phyloP scores from a whole-genome alignment of 768 basidiomycete genomes.

The Tulasnella sp. region DNA sequence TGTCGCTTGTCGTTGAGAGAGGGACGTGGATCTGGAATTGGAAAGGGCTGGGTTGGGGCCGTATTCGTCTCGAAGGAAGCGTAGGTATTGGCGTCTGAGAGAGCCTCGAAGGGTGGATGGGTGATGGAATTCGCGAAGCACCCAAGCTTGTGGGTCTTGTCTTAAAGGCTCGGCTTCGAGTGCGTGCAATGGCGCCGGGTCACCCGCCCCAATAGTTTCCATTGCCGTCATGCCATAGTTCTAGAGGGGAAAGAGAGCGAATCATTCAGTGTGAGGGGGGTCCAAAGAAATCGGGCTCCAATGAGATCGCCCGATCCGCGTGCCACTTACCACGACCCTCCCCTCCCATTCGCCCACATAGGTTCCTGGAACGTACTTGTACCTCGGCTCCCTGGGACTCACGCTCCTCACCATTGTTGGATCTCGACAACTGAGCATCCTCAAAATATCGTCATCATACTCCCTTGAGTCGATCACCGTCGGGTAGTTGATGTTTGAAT shows the following conservation, averaged over 20 bases:
- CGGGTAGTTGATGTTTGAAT: not conserved
- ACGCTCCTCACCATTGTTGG: too few species aligned
- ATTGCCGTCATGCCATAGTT: constrained; percentile 5
- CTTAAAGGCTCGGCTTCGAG: not conserved
- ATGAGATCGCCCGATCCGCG: too few species aligned
- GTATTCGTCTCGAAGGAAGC: too few species aligned
- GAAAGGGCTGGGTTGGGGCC: too few species aligned
- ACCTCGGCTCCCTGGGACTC: not conserved
- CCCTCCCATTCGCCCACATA: constrained; percentile 20
- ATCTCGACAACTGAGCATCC: too few species aligned
- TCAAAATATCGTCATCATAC: too few species aligned
- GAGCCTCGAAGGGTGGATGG: not conserved
- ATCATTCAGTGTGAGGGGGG: too few species aligned
- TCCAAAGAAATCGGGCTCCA: too few species aligned
- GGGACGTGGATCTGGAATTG: too few species aligned
- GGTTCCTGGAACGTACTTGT: constrained; percentile 10
- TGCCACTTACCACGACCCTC: constrained; percentile 17
- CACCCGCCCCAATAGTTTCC: not conserved
- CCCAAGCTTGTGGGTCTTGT: constrained; percentile 9
- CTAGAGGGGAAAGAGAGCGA: not conserved
- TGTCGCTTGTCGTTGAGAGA: too few species aligned
- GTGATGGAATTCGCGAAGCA: constrained; percentile 8
- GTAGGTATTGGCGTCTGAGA: too few species aligned
- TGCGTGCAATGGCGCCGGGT: not conserved
- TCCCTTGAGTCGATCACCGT: too few species aligned